Base-by-base conservation (phyloP, 768 basidiomycete genomes). In the Lentinula aciculospora region DNA sequence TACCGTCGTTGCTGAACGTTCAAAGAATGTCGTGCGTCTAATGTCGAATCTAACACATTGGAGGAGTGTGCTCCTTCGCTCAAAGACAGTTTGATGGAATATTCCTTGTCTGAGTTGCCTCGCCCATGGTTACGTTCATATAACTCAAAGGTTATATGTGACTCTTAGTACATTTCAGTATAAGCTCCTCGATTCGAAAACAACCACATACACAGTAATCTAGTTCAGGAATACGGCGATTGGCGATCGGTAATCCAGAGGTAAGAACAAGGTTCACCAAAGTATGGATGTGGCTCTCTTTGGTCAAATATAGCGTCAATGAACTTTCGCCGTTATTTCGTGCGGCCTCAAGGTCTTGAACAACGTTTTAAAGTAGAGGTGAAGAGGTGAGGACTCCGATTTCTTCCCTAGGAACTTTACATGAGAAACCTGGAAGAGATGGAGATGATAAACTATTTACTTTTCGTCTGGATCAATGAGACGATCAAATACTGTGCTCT, bases 1-100 rank as follows among this genome's bases (percentile, higher is more conserved):
- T 70, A 94, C 85, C 86, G 84, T 67, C 92, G 81, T 27, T 92
- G 84, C 68, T 98, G 96, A 7, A 98, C 97, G 60, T 96, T 96
- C 39, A 99, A 78, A 29, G 94, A 94, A 72, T 99, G 97, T 19
- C 97, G 84, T 15, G 95, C 92, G 70, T 99, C 97, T 46, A 99
- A 75, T 10, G 91, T 90, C 0, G 93, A 95, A 71, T 99, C 96
- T 15, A 98, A 80, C 8, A 98, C 94, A 66, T 96, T 96, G 7
- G 94, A 93, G 17, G 94, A 96, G 72, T 99, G 97, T 17, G 97
- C 97, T 19, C 97, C 97, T 71, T 98, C 95, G 64, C 94, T 96
- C 37, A 98, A 74, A 19, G 93, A 93, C 32, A 99, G 76, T 63
- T 84, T 86, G 70, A 98, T 93, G 12, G 94, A 95, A 67, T 96